Base-by-base conservation (phyloP, 1,139 yeast species). In the Geotrichum carabidarum region DNA sequence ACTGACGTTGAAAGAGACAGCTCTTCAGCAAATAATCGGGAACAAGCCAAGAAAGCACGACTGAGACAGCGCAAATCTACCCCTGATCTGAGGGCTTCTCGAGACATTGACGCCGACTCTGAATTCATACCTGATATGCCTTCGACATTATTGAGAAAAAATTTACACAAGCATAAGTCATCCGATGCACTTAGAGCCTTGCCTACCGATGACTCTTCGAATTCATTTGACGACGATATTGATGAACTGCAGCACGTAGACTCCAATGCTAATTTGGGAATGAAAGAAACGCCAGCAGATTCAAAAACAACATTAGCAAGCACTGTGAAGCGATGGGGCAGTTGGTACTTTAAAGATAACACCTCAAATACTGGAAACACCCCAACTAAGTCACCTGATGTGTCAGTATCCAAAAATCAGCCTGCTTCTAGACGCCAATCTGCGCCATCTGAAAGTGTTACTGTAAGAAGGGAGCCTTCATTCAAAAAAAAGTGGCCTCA, bases 311-410 rank as follows among this genome's bases (percentile, higher is more conserved):
- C 62, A 0, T 50, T 65, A 30, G 58, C 62, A 12, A 66, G 67
- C 2, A 57, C 68, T 4, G 63, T 65, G 38, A 66, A 65, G 46
- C 66, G 62, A 43, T 66, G 69, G 69, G 61, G 69, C 35, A 57
- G 58, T 6, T 65, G 67, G 68, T 66, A 65, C 51, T 59, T 61
- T 18, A 66, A 65, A 51, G 68, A 65, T 9, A 15, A 17, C 12
- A n/a, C 40, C 34, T 8, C 36, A 30, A 37, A 27, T 7, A n/a
- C 36, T 22, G 35, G 17, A 22, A 22, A 5, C 5, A 22, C 27
- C 27, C 5, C 27, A 5, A 5, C 27, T 22, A 22, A 22, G 27
- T 22, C 5, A 22, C 3, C 27, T 5, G 5, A 22, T 22, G 27
- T 5, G 3, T 3, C 27, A 8, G 9, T 8, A 12, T 15, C 43